These are phyloP conservation scores for Hortiboletus flavorubellus DNA, from an alignment of 768 basidiomycete genomes.

Conservation along the genomic window DNA sequence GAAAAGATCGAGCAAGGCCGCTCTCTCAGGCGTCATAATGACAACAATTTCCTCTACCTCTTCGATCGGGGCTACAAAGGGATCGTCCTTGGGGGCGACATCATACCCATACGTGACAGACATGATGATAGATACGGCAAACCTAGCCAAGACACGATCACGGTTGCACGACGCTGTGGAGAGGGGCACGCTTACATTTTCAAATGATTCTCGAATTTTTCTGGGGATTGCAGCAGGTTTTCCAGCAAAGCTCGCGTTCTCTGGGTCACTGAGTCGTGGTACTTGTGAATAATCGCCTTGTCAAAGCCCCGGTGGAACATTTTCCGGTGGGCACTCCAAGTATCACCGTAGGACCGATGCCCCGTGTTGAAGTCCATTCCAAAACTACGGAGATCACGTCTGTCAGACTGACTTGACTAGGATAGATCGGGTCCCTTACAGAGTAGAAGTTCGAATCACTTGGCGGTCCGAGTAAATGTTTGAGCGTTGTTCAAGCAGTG, in stretches of 20 bases:
- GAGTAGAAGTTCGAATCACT: conserved; percentile 1
- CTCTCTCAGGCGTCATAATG: conserved; percentile 20
- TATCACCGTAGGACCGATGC: conserved; percentile 17
- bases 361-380: conserved; percentile 24
- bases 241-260: conserved; percentile 5
- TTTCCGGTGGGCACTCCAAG: conserved; percentile 17
- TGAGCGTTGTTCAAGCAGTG: conserved; percentile 26
- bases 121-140: conserved; percentile 20
- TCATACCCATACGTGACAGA: conserved; percentile 20
- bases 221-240: conserved; percentile 14
- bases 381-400: conserved; percentile 12
- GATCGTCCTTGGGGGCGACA: conserved; percentile 17
- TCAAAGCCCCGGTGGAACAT: conserved; percentile 15
- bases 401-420: neutral
- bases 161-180: neutral
- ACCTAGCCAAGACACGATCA: conserved; percentile 7
- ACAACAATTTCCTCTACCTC: conserved; percentile 6
- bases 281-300: conserved; percentile 5
- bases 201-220: conserved; percentile 12
- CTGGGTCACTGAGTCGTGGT: conserved; percentile 11
- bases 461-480: conserved; percentile 22
- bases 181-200: conserved; percentile 17
- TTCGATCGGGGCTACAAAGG: conserved; percentile 13
- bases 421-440: neutral
- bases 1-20: conserved; percentile 16